phyloP scores from a whole-genome alignment of 371 early-diverging fungal genomes.

The Thermomucor indicae-seudaticae region DNA sequence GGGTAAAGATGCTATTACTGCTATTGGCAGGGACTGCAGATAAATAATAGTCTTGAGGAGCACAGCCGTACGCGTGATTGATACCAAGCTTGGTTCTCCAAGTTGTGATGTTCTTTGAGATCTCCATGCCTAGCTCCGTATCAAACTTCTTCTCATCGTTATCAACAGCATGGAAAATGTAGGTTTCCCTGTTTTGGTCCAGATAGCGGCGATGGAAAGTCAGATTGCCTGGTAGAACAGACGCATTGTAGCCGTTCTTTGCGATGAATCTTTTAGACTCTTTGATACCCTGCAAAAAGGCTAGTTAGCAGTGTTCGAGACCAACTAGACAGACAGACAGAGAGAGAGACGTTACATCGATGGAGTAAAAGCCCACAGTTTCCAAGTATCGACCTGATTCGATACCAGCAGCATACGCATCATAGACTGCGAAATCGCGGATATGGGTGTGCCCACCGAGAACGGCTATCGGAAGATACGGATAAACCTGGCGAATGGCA shows the following conservation, averaged over 20 bases:
- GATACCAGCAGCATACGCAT: constrained; percentile 50
- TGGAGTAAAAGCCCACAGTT: constrained; percentile 56
- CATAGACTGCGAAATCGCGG: constrained; percentile 52
- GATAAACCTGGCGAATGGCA: constrained; percentile 49
- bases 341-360: constrained; percentile 18
- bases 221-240: constrained; percentile 25
- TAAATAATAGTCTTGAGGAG: constrained; percentile 51
- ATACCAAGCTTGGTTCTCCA: constrained; percentile 27
- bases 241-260: constrained; percentile 13
- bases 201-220: constrained; percentile 57
- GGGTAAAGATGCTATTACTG: constrained; percentile 33
- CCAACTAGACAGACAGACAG: background rate
- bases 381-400: constrained; percentile 58
- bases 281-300: constrained; percentile 12
- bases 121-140: constrained; percentile 38
- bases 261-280: constrained; percentile 11
- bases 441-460: constrained; percentile 61
- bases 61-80: constrained; percentile 42
- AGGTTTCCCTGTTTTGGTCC: constrained; percentile 53
- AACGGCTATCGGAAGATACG: constrained; percentile 50
- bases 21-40: constrained; percentile 35
- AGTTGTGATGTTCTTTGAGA: constrained; percentile 36
- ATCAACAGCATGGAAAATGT: constrained; percentile 45
- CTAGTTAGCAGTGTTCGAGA: background rate
- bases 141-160: constrained; percentile 24